A percentile compares a stretch with the other conserved stretches of the same genome.
Conservation (phyloP, 306 rosid species). For the Mimosa bimucronata region DNA sequence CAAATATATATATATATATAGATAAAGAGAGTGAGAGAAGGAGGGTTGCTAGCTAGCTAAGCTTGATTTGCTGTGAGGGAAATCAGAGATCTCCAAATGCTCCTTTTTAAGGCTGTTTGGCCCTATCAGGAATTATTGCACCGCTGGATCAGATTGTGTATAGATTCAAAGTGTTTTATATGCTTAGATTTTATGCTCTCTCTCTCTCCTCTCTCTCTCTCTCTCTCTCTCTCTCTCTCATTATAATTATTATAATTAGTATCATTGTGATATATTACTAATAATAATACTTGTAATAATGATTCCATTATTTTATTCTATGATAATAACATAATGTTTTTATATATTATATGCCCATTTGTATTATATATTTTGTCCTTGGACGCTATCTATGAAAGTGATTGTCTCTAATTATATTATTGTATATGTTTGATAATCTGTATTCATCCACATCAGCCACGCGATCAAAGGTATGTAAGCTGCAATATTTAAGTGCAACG, state of each 20-base stretch:
- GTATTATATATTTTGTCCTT: conserved; percentile 41
- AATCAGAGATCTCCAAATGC: conserved; percentile 60
- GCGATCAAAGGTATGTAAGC: conserved; percentile 6
- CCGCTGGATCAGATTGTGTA: conserved; percentile 90
- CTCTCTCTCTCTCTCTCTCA: background rate
- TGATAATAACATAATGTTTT: background rate
- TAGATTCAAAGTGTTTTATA: conserved; percentile 60
- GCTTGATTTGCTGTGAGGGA: conserved; percentile 33
- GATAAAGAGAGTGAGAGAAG: conserved; percentile 16
- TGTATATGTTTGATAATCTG: conserved; percentile 39
- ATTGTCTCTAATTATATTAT: conserved; percentile 55
- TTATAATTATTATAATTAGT: background rate
- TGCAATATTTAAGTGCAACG: background rate
- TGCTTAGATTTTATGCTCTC: conserved; percentile 64
- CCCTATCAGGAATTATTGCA: conserved; percentile 56
- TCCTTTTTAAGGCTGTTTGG: conserved; percentile 49
- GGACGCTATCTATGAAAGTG: conserved; percentile 55
- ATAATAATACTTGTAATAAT: background rate
- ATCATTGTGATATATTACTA: background rate
- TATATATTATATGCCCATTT: conserved; percentile 13
- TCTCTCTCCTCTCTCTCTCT: background rate
- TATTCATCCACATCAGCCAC: conserved; percentile 19
- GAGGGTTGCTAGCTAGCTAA: background rate
- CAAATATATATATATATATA: background rate
- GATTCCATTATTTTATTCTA: conserved; percentile 3